Evolutionary conservation across 2,329 filamentous ascomycete species (phyloP).

Genomic region (Scedosporium apiospermum): DNA sequence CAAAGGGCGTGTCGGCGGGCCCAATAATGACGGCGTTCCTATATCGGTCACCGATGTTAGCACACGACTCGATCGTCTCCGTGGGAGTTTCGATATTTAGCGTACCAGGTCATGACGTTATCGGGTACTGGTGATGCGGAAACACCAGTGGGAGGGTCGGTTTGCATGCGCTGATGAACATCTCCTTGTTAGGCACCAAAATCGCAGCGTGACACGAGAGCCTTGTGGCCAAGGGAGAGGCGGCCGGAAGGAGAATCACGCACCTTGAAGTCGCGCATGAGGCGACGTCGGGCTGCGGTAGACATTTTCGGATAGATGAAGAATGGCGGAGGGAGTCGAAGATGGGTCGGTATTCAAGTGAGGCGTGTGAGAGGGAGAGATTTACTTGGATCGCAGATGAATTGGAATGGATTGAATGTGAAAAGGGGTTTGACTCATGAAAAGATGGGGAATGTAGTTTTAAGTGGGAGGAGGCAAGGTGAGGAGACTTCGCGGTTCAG

Average conservation of each 20-base stretch:
- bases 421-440: no score
- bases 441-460: no score
- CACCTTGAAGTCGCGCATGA: conserved; percentile 99
- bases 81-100: conserved; percentile 7
- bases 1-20: conserved; percentile 91
- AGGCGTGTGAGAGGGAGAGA: no score
- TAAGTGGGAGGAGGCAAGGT: no score
- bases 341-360: no score
- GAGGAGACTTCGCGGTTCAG: no score
- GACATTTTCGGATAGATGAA: conserved; percentile 44
- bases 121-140: conserved; percentile 93
- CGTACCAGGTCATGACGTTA: conserved; percentile 94
- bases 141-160: conserved; percentile 91
- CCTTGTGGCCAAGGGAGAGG: conserved; percentile 2
- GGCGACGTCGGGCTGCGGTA: conserved; percentile 83
- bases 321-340: background rate
- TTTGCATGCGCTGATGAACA: conserved; percentile 80
- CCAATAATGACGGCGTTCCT: conserved; percentile 99
- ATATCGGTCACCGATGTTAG: conserved; percentile 17
- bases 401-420: no score
- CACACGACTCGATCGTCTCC: background rate
- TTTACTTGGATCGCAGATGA: no score
- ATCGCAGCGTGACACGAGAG: background rate
- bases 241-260: conserved; percentile 17
- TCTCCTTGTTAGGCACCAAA: background rate